Percentiles rank a stretch among this genome's conserved stretches.
Evolutionary conservation across 805 yeast genomes (phyloP).

Genomic region (Suhomyces prunicola): DNA sequence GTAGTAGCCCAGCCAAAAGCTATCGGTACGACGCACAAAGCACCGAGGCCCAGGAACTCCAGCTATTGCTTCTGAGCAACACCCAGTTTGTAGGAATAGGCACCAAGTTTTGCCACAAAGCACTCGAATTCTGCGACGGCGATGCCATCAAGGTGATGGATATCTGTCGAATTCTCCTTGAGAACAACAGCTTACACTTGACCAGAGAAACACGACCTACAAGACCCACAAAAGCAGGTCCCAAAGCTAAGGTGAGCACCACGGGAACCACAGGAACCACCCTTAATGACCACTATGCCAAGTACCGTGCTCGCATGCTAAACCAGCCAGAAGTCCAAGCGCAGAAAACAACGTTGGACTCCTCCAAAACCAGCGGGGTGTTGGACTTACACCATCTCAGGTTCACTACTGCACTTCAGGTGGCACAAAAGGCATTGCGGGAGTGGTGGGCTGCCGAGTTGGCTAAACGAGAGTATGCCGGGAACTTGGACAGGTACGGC

Average conservation of each 20-base stretch:
- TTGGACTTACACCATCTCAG: constrained; percentile 59
- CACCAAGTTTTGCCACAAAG: constrained; percentile 36
- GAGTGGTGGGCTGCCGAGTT: constrained; percentile 67
- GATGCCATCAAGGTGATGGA: constrained; percentile 36
- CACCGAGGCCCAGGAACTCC: constrained; percentile 31
- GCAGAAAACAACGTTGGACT: not conserved
- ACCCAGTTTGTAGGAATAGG: constrained; percentile 31
- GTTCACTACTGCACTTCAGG: constrained; percentile 45
- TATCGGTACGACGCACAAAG: not conserved
- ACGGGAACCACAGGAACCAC: not conserved
- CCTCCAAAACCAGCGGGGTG: not conserved
- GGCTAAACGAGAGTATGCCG: constrained; percentile 36
- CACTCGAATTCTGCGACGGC: constrained; percentile 44
- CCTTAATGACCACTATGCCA: not conserved
- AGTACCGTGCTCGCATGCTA: not conserved
- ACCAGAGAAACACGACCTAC: constrained; percentile 15
- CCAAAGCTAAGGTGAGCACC: not conserved
- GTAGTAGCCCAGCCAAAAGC: not conserved
- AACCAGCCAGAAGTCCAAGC: constrained; percentile 9
- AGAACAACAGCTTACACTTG: constrained; percentile 21
- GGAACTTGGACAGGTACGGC: constrained; percentile 32
- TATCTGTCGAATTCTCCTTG: constrained; percentile 30
- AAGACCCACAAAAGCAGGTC: not conserved
- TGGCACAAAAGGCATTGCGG: constrained; percentile 33
- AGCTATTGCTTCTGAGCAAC: constrained; percentile 20